Conservation (phyloP, 2,329 filamentous ascomycete species). For the Penicillium sp. region DNA sequence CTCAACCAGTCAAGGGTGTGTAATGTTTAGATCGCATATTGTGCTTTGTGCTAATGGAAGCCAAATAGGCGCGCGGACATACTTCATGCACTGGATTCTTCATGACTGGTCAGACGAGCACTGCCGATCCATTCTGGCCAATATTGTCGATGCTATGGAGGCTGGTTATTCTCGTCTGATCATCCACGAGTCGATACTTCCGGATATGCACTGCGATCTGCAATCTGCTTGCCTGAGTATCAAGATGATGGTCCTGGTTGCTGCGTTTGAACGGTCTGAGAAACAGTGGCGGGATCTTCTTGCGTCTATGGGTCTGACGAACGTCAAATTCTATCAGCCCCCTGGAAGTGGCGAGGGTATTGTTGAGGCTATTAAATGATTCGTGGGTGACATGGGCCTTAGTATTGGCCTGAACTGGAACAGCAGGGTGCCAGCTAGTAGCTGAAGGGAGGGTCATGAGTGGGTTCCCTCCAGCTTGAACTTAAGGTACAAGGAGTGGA, state of each 20-base stretch:
- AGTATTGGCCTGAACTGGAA: not conserved
- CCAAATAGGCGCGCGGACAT: no score
- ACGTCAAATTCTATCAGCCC: not conserved
- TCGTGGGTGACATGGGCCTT: no score
- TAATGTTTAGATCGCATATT: no score
- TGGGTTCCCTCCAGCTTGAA: not conserved
- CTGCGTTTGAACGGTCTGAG: slow-evolving; percentile 21
- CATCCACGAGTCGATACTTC: no score
- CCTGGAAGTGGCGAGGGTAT: not conserved
- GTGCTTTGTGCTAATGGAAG: no score
- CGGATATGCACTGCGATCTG: no score
- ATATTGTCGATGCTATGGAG: no score
- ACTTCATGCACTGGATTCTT: no score
- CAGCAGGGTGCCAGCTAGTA: not conserved
- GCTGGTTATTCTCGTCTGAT: no score
- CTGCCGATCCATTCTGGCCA: no score
- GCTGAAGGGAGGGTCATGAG: not conserved
- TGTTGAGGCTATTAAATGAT: not conserved
- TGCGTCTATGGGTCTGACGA: not conserved
- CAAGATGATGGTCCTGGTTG: slow-evolving; percentile 21
- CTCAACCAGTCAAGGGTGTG: no score
- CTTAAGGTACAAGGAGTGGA: not conserved
- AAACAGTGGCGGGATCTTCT: slow-evolving; percentile 20
- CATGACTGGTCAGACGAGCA: no score
- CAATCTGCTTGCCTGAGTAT: slow-evolving; percentile 11